Evolutionary conservation across 176 grass and related monocot genomes (phyloP).

Genomic region (Avena sativa): DNA sequence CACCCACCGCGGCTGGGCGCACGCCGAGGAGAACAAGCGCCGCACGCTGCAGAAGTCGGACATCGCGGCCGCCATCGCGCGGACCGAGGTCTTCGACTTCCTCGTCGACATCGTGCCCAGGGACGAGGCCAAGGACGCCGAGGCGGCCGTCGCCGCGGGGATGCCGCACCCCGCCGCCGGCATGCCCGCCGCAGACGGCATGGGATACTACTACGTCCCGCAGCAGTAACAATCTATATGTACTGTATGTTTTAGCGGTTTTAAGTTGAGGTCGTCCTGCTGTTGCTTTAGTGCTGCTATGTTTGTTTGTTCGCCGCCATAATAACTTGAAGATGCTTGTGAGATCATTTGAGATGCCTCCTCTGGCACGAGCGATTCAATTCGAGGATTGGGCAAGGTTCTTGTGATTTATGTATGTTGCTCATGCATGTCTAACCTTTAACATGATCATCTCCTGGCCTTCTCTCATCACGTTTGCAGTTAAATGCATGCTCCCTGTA

Average conservation of each 20-base stretch:
- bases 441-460: background rate
- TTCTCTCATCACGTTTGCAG: background rate
- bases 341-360: constrained; percentile 35
- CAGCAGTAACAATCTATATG: constrained; percentile 31
- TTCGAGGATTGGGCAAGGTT: constrained; percentile 23
- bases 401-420: constrained; percentile 37
- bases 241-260: background rate
- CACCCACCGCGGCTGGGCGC: constrained; percentile 86
- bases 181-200: constrained; percentile 48
- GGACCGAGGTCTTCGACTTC: constrained; percentile 98
- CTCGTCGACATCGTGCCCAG: constrained; percentile 90
- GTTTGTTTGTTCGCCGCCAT: constrained; percentile 25
- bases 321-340: constrained; percentile 48
- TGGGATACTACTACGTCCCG: constrained; percentile 67
- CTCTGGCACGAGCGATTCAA: background rate
- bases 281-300: constrained; percentile 24
- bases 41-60: constrained; percentile 96
- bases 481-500: background rate
- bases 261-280: constrained; percentile 21
- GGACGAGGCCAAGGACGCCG: constrained; percentile 86
- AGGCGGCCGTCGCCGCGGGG: constrained; percentile 51
- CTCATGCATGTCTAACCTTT: constrained; percentile 33
- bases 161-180: constrained; percentile 51
- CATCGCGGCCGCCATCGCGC: constrained; percentile 86
- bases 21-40: constrained; percentile 98